A percentile compares a stretch with the other conserved stretches of the same genome.
These are phyloP conservation scores for Plenodomus lindquistii DNA, from an alignment of 2,329 filamentous ascomycete genomes.

Conservation along the genomic window DNA sequence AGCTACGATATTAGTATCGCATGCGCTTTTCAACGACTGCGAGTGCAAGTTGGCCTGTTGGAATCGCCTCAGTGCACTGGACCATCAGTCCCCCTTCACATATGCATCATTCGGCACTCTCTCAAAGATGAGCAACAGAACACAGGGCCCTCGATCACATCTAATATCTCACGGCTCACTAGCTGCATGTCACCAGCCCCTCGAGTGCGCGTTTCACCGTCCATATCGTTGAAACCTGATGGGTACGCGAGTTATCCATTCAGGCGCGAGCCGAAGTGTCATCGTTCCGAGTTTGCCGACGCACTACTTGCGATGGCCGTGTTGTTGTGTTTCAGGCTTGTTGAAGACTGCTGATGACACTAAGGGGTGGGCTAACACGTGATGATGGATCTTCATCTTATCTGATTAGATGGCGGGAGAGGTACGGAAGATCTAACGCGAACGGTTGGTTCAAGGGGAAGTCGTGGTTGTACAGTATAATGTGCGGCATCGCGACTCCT, in stretches of 20 bases:
- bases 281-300: slow-evolving; percentile 21
- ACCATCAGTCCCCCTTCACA: too few relatives aligned
- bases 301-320: slow-evolving; percentile 4
- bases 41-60: too few relatives aligned
- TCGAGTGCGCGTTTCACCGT: slow-evolving; percentile 10
- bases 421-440: neutral
- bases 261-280: slow-evolving; percentile 12
- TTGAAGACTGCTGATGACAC: neutral
- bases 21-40: too few relatives aligned
- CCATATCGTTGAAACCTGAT: slow-evolving; percentile 19
- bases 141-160: neutral
- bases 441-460: neutral
- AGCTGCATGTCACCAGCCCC: neutral
- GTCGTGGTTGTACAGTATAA: too few relatives aligned
- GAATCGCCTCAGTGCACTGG: too few relatives aligned
- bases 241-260: slow-evolving; percentile 11
- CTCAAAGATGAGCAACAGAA: neutral
- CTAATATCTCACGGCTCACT: neutral
- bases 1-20: too few relatives aligned
- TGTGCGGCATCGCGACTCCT: too few relatives aligned
- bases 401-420: slow-evolving; percentile 24
- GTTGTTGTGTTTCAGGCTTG: slow-evolving; percentile 14
- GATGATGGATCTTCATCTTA: slow-evolving; percentile 26
- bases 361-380: neutral
- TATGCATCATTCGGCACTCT: neutral